These are phyloP conservation scores for Monosporascus sp. DNA, from an alignment of 2,329 filamentous ascomycete species.

Conservation along the genomic window DNA sequence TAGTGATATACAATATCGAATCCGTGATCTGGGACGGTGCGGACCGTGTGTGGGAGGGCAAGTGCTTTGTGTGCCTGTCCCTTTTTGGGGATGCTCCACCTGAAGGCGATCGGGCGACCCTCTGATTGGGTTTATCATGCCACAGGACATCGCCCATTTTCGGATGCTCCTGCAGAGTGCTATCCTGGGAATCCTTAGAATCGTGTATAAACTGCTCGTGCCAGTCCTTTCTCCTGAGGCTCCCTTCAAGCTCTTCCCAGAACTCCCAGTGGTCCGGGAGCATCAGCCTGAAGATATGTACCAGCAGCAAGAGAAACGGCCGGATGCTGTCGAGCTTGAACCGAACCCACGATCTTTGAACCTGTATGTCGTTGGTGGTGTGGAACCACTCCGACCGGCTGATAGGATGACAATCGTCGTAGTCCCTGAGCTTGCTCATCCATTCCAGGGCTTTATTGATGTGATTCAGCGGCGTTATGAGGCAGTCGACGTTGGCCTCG, in stretches of 20 bases:
- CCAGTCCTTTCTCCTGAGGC: slow-evolving; percentile 15
- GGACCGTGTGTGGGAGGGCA: too few relatives aligned
- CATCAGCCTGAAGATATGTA: slow-evolving; percentile 14
- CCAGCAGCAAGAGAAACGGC: slow-evolving; percentile 17
- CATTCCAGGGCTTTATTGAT: slow-evolving; percentile 12
- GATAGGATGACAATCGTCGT: slow-evolving; percentile 18
- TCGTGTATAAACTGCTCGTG: slow-evolving; percentile 18
- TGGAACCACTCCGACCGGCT: slow-evolving; percentile 17
- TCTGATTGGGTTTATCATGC: not conserved
- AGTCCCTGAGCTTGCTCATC: slow-evolving; percentile 13
- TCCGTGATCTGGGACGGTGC: too few relatives aligned
- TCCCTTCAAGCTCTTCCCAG: slow-evolving; percentile 19
- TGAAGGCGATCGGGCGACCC: not conserved
- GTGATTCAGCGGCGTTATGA: slow-evolving; percentile 6
- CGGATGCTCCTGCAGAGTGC: not conserved
- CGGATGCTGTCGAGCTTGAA: slow-evolving; percentile 21
- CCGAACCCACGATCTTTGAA: slow-evolving; percentile 12
- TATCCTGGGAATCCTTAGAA: slow-evolving; percentile 10
- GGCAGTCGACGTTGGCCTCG: not conserved
- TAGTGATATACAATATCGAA: too few relatives aligned
- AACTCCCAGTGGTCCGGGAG: slow-evolving; percentile 11
- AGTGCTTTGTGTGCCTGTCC: too few relatives aligned
- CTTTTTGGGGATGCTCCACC: too few relatives aligned
- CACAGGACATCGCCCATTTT: slow-evolving; percentile 3
- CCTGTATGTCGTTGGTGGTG: not conserved